Percentiles rank a stretch among this genome's conserved stretches.
phyloP scores from a whole-genome alignment of 805 yeast genomes.

The Ogataea salicorniae region DNA sequence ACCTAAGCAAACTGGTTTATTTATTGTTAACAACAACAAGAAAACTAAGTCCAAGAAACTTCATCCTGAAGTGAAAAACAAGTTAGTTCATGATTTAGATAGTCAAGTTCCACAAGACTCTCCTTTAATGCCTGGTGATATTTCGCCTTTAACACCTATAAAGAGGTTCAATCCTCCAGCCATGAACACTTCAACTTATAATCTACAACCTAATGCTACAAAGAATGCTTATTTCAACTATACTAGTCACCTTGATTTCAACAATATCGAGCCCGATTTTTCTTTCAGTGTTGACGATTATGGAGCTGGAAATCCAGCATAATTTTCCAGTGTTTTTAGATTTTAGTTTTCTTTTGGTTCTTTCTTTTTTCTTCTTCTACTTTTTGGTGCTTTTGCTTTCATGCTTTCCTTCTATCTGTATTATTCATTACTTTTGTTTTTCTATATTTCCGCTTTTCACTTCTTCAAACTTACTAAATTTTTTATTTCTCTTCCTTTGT shows the following conservation, averaged over 20 bases:
- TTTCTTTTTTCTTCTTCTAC: background rate
- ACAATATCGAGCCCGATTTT: conserved; percentile 15
- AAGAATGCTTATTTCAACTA: conserved; percentile 2
- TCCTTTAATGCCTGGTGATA: too few relatives aligned
- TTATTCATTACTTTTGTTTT: too few relatives aligned
- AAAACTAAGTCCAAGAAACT: background rate
- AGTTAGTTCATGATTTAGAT: background rate
- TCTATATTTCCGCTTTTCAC: too few relatives aligned
- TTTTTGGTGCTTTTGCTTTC: background rate
- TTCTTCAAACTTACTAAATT: too few relatives aligned
- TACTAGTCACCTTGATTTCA: conserved; percentile 7
- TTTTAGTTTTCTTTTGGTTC: background rate
- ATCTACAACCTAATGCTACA: too few relatives aligned
- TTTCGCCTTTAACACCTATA: too few relatives aligned
- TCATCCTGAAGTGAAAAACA: background rate
- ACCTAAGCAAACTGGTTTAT: background rate
- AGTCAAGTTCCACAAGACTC: background rate
- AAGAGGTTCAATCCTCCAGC: too few relatives aligned
- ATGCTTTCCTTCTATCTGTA: background rate
- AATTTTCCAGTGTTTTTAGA: too few relatives aligned
- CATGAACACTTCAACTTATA: background rate
- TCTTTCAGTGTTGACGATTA: conserved; percentile 23
- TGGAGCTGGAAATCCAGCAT: conserved; percentile 6
- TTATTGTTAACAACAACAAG: background rate
- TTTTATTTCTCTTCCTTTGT: too few relatives aligned